Evolutionary conservation across 1,139 yeast genomes (phyloP).

Genomic region (Lodderomyces elongisporus): DNA sequence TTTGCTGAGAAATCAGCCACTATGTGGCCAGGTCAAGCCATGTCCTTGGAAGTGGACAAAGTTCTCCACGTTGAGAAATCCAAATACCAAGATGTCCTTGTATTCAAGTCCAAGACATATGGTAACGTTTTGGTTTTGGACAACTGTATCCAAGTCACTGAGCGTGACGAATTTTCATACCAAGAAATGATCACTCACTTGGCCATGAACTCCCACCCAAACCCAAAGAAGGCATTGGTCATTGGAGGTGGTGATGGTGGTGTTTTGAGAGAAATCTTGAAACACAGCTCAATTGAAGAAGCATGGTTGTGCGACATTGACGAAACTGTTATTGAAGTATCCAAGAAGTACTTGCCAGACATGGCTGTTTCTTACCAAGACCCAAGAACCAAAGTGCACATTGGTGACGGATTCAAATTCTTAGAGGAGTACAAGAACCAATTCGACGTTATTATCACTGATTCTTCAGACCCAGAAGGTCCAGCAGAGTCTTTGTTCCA

Average conservation of each 20-base stretch:
- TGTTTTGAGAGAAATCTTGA: slow-evolving; percentile 85
- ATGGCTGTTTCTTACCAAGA: slow-evolving; percentile 77
- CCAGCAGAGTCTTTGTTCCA: slow-evolving; percentile 90
- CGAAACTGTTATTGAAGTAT: slow-evolving; percentile 77
- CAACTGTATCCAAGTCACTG: slow-evolving; percentile 88
- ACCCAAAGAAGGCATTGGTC: slow-evolving; percentile 84
- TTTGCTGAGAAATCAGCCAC: slow-evolving; percentile 82
- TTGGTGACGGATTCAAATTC: slow-evolving; percentile 91
- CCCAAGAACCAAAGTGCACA: slow-evolving; percentile 76
- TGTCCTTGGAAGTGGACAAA: slow-evolving; percentile 77
- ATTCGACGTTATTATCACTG: slow-evolving; percentile 89
- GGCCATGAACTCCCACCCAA: slow-evolving; percentile 84
- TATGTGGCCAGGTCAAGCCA: slow-evolving; percentile 96
- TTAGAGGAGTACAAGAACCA: slow-evolving; percentile 63
- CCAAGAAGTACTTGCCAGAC: slow-evolving; percentile 78
- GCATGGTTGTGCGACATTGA: slow-evolving; percentile 91
- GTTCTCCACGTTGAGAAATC: slow-evolving; percentile 77
- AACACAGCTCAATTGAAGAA: slow-evolving; percentile 76
- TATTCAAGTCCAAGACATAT: slow-evolving; percentile 80
- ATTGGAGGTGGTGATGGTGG: slow-evolving; percentile 99
- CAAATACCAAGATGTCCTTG: slow-evolving; percentile 82
- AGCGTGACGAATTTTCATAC: slow-evolving; percentile 90
- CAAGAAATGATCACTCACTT: slow-evolving; percentile 94
- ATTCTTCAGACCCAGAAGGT: slow-evolving; percentile 95
- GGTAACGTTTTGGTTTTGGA: slow-evolving; percentile 91